A percentile compares a stretch with the other conserved stretches of the same genome.
phyloP scores from a whole-genome alignment of 2,329 filamentous ascomycete genomes.

The Achaetomium macrosporum region DNA sequence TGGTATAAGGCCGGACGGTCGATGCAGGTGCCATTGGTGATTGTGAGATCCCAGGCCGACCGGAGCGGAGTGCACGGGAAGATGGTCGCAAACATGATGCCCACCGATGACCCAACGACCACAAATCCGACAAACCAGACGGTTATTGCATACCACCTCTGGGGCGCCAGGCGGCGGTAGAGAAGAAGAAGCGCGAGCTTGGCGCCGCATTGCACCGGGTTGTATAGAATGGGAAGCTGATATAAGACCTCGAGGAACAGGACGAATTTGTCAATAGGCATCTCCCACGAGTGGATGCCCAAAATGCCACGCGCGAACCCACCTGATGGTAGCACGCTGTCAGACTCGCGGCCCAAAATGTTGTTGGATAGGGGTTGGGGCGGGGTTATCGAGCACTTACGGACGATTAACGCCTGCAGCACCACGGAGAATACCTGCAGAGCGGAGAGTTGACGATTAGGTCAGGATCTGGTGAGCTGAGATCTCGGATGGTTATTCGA shows the following conservation, averaged over 20 bases:
- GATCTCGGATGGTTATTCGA: too few relatives aligned
- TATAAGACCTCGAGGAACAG: background rate
- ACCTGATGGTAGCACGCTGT: background rate
- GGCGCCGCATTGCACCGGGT: background rate
- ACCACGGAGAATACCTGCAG: background rate
- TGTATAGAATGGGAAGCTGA: background rate
- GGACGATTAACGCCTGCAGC: background rate
- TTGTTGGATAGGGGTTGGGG: too few relatives aligned
- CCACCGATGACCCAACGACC: background rate
- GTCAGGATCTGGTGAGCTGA: too few relatives aligned
- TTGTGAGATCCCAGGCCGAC: background rate
- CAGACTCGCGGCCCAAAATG: background rate
- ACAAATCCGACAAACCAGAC: background rate
- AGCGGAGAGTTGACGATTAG: too few relatives aligned
- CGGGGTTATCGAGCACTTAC: background rate
- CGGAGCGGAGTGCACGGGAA: background rate
- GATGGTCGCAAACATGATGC: background rate
- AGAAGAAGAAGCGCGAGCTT: background rate
- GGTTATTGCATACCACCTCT: background rate
- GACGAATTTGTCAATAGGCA: background rate
- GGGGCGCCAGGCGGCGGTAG: background rate
- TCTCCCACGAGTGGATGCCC: background rate
- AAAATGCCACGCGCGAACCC: background rate
- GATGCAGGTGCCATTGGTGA: background rate
- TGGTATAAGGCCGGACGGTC: background rate